Conservation (phyloP, 2,329 filamentous ascomycete species). For the Setomelanomma holmii region DNA sequence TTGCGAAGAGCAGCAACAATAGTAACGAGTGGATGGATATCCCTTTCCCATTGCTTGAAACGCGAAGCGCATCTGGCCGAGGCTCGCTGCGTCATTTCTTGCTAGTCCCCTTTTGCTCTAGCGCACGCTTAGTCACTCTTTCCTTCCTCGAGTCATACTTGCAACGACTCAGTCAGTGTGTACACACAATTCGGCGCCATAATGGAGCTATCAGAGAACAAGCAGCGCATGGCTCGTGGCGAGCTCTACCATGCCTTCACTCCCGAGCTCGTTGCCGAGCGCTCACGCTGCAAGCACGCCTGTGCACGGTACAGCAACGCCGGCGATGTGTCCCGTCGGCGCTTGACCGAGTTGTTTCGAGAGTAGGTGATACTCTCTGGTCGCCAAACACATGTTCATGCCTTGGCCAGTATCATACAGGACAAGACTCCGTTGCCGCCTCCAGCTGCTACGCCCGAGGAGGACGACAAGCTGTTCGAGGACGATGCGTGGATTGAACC, state of each 20-base stretch:
- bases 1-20: conserved; percentile 12
- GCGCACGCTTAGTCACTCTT: neutral
- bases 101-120: neutral
- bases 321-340: conserved; percentile 66
- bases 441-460: conserved; percentile 61
- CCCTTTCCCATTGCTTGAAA: conserved; percentile 8
- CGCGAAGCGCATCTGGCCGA: neutral
- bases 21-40: conserved; percentile 7
- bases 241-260: conserved; percentile 79
- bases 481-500: conserved; percentile 73
- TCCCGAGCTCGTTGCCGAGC: conserved; percentile 69
- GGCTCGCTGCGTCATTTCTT: neutral
- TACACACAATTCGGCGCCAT: neutral
- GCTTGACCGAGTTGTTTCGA: conserved; percentile 71
- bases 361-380: conserved; percentile 62
- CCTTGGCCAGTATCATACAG: conserved; percentile 62
- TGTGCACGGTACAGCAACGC: conserved; percentile 69
- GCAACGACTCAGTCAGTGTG: neutral
- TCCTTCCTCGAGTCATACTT: neutral
- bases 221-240: conserved; percentile 65
- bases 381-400: conserved; percentile 1
- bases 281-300: conserved; percentile 68
- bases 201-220: conserved; percentile 46
- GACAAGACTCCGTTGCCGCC: conserved; percentile 71
- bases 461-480: conserved; percentile 70